Base-by-base conservation (phyloP, 805 yeast species). In the Kazachstania africana region DNA sequence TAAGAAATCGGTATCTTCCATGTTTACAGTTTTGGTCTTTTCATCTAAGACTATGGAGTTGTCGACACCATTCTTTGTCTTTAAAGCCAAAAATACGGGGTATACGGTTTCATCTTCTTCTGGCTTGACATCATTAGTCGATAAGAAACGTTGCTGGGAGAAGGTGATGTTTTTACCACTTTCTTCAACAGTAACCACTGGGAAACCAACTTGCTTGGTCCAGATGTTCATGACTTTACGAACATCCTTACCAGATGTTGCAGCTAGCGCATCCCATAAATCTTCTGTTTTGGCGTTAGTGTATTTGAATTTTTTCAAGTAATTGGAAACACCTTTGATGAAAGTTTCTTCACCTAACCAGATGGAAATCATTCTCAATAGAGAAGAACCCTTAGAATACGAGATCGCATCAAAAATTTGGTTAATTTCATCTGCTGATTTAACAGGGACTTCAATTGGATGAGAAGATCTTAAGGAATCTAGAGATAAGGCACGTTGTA, bases 391-490 rank as follows among this genome's bases (percentile, higher is more conserved):
- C 59, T 82, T 82, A 40, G 75, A 59, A 55, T 82, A 82, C 4
- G 91, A 80, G 35, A 82, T 82, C 21, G 75, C 74, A 48, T 82
- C 94, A 51, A 82, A 82, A 13, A 80, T 74, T 59, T 82, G 87
- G 51, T 78, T 80, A 39, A 82, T 76, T 44, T 82, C 91, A 39
- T 72, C 70, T 4, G 88, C 88, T 47, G 76, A 72, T 43, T 68
- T 59, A n/a, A 83, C 83, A 9, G 80, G 79, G 6, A 82, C 93
- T 55, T 80, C 81, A 37, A 82, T 74, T 5, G 94, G 87, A 54
- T 83, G 94, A 5, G 88, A 76, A 44, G 63, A 70, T 40, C 69
- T 56, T 37, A 74, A 62, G 2, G 75, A 66, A 44, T 75, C 81
- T 37, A 75, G 62, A 34, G 62, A 58, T 28, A 71, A 57, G 3